Evolutionary conservation across 192 early-diverging fungal genomes (phyloP), one percentile per base, ranked within the genome.

Genomic region (Coemansia sp.): DNA sequence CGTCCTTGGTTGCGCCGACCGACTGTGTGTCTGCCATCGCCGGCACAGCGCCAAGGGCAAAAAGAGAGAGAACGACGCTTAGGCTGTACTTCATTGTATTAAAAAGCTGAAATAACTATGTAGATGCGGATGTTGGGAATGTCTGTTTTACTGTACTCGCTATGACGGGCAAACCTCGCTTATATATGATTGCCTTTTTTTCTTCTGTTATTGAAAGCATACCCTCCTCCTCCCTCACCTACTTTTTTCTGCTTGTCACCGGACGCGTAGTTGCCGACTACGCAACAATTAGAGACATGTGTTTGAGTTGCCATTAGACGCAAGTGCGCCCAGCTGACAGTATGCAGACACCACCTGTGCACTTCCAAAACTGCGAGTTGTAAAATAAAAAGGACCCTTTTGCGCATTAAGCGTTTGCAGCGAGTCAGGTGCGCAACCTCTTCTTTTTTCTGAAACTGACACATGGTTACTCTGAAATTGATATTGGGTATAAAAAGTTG

Each of bases 1-100:
- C 37, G 21, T 68, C 66, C 59, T 68, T 68, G 60, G 37, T 34
- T 4, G 59, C 58, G 3, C 54, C 54, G 3, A 53, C 46, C 7
- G 46, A 27, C 15, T 4, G 32, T 26, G 54, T 36, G 8, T 53
- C 35, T n/a, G 40, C 22, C 1, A 35, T 42, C 10, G 22, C 26
- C 22, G 42, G 22, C 8, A 29, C 56, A 10, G 39, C 58, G 3
- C 15, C 27, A 18, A 5, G 8, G 17, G 26, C 58, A 32, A 44
- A 42, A 44, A 33, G 33, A 35, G 21, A 17, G 42, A 60, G 17
- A 42, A 46, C 46, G 46, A 11, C 43, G 43, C 43, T 44, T 44
- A 21, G 0, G 24, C 9, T 8, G 43, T 27, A 27, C 15, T 27
- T 55, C 32, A 37, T 55, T 35, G 3, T 35, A 18, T 8, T 36